These are phyloP conservation scores for Amanita molliuscula DNA, from an alignment of 768 basidiomycete species.

Conservation along the genomic window DNA sequence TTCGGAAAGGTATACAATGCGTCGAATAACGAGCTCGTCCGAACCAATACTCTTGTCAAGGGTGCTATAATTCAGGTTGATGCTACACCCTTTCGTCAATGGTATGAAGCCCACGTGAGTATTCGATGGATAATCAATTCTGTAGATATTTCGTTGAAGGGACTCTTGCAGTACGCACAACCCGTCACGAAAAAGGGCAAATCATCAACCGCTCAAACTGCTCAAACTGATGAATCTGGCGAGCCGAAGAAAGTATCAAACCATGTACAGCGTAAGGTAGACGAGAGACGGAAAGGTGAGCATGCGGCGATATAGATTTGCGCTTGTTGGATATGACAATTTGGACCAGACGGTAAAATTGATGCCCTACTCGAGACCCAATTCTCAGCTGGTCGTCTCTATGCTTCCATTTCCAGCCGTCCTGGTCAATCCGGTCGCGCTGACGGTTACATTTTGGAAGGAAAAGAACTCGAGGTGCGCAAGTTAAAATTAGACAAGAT, in stretches of 20 bases:
- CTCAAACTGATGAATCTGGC: constrained; percentile 27
- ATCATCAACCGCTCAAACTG: constrained; percentile 34
- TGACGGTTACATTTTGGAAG: constrained; percentile 97
- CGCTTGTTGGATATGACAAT: constrained; percentile 1
- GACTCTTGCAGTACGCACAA: constrained; percentile 68
- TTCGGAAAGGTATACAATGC: constrained; percentile 83
- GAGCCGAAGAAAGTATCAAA: constrained; percentile 77
- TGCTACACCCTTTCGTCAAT: constrained; percentile 98
- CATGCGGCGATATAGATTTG: not conserved
- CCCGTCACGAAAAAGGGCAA: constrained; percentile 91
- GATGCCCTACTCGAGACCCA: constrained; percentile 84
- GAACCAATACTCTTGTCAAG: constrained; percentile 99
- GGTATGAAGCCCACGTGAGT: constrained; percentile 96
- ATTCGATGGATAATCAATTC: constrained; percentile 12
- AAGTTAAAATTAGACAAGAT: constrained; percentile 8
- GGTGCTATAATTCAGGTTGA: constrained; percentile 94
- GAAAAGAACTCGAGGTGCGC: constrained; percentile 92
- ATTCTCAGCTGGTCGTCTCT: constrained; percentile 91
- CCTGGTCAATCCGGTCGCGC: constrained; percentile 95
- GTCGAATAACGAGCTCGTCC: constrained; percentile 99
- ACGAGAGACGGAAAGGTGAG: constrained; percentile 85
- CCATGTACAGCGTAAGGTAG: constrained; percentile 80
- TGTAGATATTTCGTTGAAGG: not conserved
- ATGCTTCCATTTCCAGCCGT: constrained; percentile 87
- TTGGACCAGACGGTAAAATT: constrained; percentile 68